Conservation (phyloP, 208 protist species). For the Lotmaria passim region DNA sequence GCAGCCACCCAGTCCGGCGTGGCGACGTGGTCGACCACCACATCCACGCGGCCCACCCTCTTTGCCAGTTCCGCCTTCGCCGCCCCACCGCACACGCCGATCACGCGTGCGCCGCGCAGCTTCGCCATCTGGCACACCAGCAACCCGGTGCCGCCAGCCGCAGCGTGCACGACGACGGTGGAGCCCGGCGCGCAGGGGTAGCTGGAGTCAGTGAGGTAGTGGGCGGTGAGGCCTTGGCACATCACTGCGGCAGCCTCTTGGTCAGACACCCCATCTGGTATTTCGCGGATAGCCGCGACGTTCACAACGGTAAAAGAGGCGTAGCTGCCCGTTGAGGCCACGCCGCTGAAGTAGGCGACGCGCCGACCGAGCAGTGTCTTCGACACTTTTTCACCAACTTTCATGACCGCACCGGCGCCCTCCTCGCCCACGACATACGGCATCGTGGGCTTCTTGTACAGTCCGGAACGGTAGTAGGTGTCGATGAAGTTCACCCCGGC, state of each 20-base stretch:
- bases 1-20: conserved; percentile 54
- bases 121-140: conserved; percentile 93
- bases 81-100: conserved; percentile 79
- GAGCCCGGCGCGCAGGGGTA: conserved; percentile 50
- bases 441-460: conserved; percentile 74
- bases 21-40: conserved; percentile 77
- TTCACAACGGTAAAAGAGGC: conserved; percentile 60
- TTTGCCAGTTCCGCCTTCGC: conserved; percentile 72
- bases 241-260: conserved; percentile 60
- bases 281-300: background rate
- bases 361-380: conserved; percentile 50
- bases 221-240: conserved; percentile 87
- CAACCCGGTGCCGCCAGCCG: conserved; percentile 85
- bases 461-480: conserved; percentile 84
- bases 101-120: conserved; percentile 86
- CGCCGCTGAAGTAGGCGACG: conserved; percentile 72
- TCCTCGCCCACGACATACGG: conserved; percentile 84
- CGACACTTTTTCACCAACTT: conserved; percentile 28
- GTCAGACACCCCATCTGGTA: conserved; percentile 66
- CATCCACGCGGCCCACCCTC: conserved; percentile 54
- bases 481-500: conserved; percentile 94
- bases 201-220: conserved; percentile 83
- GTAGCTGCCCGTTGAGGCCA: conserved; percentile 58
- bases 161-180: conserved; percentile 86
- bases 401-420: conserved; percentile 70